Evolutionary conservation across 192 early-diverging fungal species (phyloP).

Genomic region (Piromyces sp.): DNA sequence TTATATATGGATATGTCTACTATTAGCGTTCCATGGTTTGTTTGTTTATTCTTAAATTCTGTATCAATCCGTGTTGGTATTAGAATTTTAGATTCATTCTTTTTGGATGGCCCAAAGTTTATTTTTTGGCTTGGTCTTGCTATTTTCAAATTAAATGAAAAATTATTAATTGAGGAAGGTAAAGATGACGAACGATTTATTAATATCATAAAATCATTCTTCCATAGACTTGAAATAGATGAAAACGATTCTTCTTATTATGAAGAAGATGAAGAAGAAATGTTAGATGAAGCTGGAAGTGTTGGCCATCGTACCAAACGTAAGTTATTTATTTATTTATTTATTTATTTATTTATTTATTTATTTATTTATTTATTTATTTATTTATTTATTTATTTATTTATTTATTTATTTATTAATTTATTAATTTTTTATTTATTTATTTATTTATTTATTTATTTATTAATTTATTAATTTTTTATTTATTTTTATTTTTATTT

Average conservation of each 20-base stretch:
- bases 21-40: constrained; percentile 39
- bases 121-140: constrained; percentile 36
- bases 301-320: not conserved
- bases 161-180: constrained; percentile 15
- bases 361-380: not conserved
- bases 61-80: constrained; percentile 25
- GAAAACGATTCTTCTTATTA: constrained; percentile 3
- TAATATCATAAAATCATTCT: constrained; percentile 30
- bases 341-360: not conserved
- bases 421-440: no score
- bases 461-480: no score
- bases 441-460: no score
- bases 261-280: constrained; percentile 2
- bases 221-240: constrained; percentile 18
- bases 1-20: constrained; percentile 38
- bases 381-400: no score
- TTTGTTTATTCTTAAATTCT: constrained; percentile 35
- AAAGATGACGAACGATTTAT: constrained; percentile 37
- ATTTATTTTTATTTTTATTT: no score
- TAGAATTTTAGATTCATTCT: constrained; percentile 34
- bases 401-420: no score
- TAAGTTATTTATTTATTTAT: no score
- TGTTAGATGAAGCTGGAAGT: not conserved
- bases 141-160: constrained; percentile 35
- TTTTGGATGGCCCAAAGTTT: constrained; percentile 45